Evolutionary conservation across 768 basidiomycete genomes (phyloP), one percentile per base, ranked within the genome.

Genomic region (Boletus sp.): DNA sequence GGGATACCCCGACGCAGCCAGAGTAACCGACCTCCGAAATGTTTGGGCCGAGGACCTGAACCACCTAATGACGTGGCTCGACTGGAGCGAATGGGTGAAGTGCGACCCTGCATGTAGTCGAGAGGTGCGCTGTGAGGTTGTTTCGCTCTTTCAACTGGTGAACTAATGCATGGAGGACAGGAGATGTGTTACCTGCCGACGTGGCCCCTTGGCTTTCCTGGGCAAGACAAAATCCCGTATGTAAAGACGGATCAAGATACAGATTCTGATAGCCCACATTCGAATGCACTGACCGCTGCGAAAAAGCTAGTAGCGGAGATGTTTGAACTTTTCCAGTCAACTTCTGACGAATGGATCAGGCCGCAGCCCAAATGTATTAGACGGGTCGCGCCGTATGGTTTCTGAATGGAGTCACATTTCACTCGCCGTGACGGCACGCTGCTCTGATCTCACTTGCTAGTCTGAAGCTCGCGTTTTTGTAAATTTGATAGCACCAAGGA

Each of bases 51-150:
- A 35, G 17, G 68, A 71, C 4, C 39, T 77, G 13, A 55, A 68
- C 8, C 54, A 45, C 11, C 55, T 82, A 21, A 78, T 81, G 72
- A 41, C 38, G 0, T 82, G 81, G 81, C 61, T 83, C 1, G 80
- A 77, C 50, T 82, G 81, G 80, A 72, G 70, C 50, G 62, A 70
- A 14, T 83, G 81, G 81, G 63, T 75, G 6, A 77, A 66, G 30
- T 82, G 81, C 53, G 59, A 63, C 0, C 80, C 80, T 19, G 73
- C 64, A 0, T 83, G 82, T 65, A 60, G 61, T 3, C 69, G 68
- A 41, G 76, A 78, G 68, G 80, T 80, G 19, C 39, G 50, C 15
- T 7, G 17, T 10, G 54, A 25, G 6, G 15, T 7, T 21, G 3
- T 37, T 27, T 38, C 10, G 1, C 32, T 14, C 47, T 38, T 27